Evolutionary conservation across 352 stramenopile species (phyloP).

Genomic region (Plasmopara viticola): DNA sequence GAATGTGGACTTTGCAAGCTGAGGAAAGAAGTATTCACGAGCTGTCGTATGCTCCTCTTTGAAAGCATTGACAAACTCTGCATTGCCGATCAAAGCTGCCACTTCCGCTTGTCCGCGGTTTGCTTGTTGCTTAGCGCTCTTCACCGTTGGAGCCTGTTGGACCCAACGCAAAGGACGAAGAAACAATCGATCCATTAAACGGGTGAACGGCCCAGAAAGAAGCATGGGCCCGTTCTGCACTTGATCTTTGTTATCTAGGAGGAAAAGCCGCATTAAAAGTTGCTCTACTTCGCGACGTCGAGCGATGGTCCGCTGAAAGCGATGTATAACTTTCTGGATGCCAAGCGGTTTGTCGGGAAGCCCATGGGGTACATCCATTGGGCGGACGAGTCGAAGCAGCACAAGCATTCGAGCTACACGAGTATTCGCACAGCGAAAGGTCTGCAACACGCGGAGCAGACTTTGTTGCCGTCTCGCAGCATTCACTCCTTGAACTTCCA

Average conservation of each 20-base stretch:
- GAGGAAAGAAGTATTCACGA: conserved; percentile 44
- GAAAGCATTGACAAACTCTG: conserved; percentile 65
- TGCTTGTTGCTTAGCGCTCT: conserved; percentile 42
- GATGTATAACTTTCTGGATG: conserved; percentile 53
- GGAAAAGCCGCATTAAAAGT: conserved; percentile 37
- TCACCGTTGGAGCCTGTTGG: conserved; percentile 41
- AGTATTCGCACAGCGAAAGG: conserved; percentile 55
- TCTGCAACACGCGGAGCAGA: conserved; percentile 41
- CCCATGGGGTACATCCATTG: conserved; percentile 38
- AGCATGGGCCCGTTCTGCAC: conserved; percentile 14
- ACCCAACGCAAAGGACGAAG: conserved; percentile 58
- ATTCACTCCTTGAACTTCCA: conserved; percentile 63
- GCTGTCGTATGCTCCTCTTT: conserved; percentile 56
- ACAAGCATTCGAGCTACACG: conserved; percentile 62
- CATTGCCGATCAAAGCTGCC: conserved; percentile 49
- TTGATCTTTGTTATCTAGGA: conserved; percentile 45
- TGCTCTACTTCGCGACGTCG: conserved; percentile 52
- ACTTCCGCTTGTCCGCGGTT: conserved; percentile 45
- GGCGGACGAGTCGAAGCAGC: conserved; percentile 56
- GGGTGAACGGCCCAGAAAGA: conserved; percentile 50
- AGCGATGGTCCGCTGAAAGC: conserved; percentile 41
- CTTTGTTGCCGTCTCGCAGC: conserved; percentile 52
- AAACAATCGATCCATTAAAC: conserved; percentile 55
- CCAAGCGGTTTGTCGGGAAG: conserved; percentile 53
- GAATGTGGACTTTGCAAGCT: conserved; percentile 47